Evolutionary conservation across 495 filamentous ascomycete genomes (phyloP), one percentile per base, ranked within the genome.

Genomic region (Mycothermus thermophilus): DNA sequence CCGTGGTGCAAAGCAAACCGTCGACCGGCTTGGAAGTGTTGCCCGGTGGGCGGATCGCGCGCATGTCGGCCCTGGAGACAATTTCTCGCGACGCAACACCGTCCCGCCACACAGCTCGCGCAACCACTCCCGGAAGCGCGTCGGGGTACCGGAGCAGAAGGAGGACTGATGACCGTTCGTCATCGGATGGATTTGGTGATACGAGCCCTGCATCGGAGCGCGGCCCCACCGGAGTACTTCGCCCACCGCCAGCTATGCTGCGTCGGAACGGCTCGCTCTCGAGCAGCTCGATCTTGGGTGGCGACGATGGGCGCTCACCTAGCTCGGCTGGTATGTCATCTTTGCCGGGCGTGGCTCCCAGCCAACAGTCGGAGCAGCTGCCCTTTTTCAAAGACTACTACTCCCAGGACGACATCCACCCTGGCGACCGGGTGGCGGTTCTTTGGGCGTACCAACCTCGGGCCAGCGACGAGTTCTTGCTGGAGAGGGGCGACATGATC

Each of bases 381-480:
- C 74, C 80, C 6, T 86, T 78, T 51, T 99, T 99, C 74, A 93
- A 93, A 48, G 90, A 99, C 50, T 99, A 99, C 55, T 99, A 99
- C 58, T 95, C 88, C 3, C 76, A 84, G 45, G 88, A 96, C 50
- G 86, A 96, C 43, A 94, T 99, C 41, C 83, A 86, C 41, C 79
- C 90, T 3, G 80, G 80, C 21, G 86, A 96, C 48, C 79, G 76
- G 37, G 92, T 99, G 18, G 71, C 90, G 8, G 82, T 82, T 5
- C 71, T 99, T 18, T 99, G 92, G 92, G 90, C 92, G 5, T 99
- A 99, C 51, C 78, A 90, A 50, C 87, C 92, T 17, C 75, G 92
- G 26, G 92, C 92, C 3, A 74, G 74, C 18, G 92, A 99, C 48
- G 92, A 99, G 51, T 96, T 94, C 48, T 73, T 80, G 39, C 66